Base-by-base conservation (phyloP, 2,329 filamentous ascomycete species). In the Raffaelea deltoideospora region DNA sequence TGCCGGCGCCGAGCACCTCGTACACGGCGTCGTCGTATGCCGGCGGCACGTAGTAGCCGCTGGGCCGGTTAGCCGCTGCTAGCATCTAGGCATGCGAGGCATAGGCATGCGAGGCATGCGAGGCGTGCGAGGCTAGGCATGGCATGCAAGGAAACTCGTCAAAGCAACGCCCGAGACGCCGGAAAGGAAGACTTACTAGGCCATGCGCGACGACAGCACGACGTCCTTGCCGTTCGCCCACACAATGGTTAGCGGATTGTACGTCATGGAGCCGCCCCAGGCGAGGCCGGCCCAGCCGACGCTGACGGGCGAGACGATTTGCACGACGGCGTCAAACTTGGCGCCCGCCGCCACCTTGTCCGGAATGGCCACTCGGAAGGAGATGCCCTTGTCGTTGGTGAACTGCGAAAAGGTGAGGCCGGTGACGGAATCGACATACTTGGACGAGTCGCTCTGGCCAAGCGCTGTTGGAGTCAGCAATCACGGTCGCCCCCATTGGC, bases 261-360 rank as follows among this genome's bases (percentile, higher is more conserved):
- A 61, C 1, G 58, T 56, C 64, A 67, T 67, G 24, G 56, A 55
- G 4, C 61, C 63, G n/a, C 61, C 63, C 63, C 63, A 67, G 13
- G 63, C 57, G 18, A 65, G 50, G 3, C 61, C 64, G 9, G 59
- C 57, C 63, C 64, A 67, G 38, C 62, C 63, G 32, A 63, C 54
- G 3, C 50, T 46, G n/a, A 50, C 50, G 13, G 63, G 61, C 1
- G 61, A 56, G 3, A 58, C 50, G 31, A 66, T 55, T 44, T 66
- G 63, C 4, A 61, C 45, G 31, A 59, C 52, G 1, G 51, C 48
- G 35, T 57, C 48, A 34, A 49, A 52, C 11, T 42, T 36, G 17
- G 44, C 48, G 37, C 49, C 43, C 3, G 49, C 46, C 2, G 47
- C 41, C 21, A 50, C 44, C 33, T 49, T 47, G 43, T 50, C 49